Conservation (phyloP, 305 asterid species). For the Solanum aculeatissimum region DNA sequence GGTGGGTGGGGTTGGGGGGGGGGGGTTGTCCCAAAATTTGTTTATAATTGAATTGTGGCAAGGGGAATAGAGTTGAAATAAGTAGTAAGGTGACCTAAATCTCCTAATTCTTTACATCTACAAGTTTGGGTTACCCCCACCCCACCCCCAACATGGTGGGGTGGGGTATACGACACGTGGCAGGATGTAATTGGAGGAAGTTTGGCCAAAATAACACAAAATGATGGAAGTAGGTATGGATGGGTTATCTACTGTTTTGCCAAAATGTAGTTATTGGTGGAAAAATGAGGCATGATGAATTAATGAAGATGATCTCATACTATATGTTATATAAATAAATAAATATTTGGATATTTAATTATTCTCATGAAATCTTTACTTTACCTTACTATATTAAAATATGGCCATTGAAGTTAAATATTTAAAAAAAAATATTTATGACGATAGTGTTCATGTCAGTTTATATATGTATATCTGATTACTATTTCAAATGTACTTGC, state of each 20-base stretch:
- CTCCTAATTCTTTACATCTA: conserved; percentile 43
- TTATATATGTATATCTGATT: not conserved
- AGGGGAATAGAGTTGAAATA: conserved; percentile 4
- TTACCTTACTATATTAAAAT: not conserved
- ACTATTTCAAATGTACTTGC: not conserved
- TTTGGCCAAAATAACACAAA: not conserved
- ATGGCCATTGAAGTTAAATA: not conserved
- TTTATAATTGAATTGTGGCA: not conserved
- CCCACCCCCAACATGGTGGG: not conserved
- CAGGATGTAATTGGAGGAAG: not conserved
- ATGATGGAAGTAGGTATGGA: conserved; percentile 36
- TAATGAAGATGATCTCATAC: not conserved
- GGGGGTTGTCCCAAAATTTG: not conserved
- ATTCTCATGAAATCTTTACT: not conserved
- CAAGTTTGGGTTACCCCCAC: conserved; percentile 21
- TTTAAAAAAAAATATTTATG: not conserved
- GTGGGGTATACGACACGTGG: conserved; percentile 11
- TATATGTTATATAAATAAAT: no score
- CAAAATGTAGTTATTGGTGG: not conserved
- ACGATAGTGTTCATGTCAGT: not conserved
- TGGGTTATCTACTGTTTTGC: conserved; percentile 51
- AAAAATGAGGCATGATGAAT: not conserved
- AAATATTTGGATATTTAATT: not conserved
- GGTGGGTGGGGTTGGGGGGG: not conserved
- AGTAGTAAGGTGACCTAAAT: conserved; percentile 54